Evolutionary conservation across 371 early-diverging fungal species (phyloP).

Genomic region (Apophysomyces elegans): DNA sequence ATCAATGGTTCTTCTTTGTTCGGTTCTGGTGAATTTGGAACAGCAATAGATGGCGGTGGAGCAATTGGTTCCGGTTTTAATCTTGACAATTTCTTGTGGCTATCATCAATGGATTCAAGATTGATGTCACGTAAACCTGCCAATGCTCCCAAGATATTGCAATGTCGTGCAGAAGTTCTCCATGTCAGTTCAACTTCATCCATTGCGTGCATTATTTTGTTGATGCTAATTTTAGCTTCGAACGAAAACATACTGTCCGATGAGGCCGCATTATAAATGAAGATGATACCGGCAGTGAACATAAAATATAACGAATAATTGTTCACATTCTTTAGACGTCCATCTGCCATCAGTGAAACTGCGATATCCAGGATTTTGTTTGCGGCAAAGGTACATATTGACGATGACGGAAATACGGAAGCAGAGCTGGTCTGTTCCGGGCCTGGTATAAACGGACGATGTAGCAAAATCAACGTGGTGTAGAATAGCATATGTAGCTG

Average conservation of each 20-base stretch:
- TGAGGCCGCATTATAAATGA: slow-evolving; percentile 47
- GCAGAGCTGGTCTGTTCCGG: slow-evolving; percentile 30
- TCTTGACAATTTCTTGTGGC: slow-evolving; percentile 17
- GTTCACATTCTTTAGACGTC: slow-evolving; percentile 35
- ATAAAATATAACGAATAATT: slow-evolving; percentile 50
- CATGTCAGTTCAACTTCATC: slow-evolving; percentile 48
- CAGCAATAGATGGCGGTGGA: slow-evolving; percentile 28
- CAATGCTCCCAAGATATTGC: slow-evolving; percentile 49
- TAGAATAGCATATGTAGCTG: slow-evolving; percentile 74
- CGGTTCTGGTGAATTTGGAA: slow-evolving; percentile 44
- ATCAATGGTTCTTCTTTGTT: slow-evolving; percentile 3
- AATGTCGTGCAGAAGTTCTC: slow-evolving; percentile 49
- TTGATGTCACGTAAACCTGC: slow-evolving; percentile 55
- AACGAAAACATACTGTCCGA: slow-evolving; percentile 42
- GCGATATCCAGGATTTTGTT: slow-evolving; percentile 58
- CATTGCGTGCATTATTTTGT: slow-evolving; percentile 51
- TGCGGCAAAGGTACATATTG: slow-evolving; percentile 63
- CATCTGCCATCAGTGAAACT: slow-evolving; percentile 42
- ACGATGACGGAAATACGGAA: slow-evolving; percentile 52
- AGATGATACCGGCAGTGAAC: slow-evolving; percentile 55
- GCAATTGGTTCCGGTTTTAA: neutral
- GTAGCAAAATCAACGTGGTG: slow-evolving; percentile 73
- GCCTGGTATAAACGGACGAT: slow-evolving; percentile 70
- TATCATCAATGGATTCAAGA: slow-evolving; percentile 35
- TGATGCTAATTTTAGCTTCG: slow-evolving; percentile 50